These are phyloP conservation scores for Cryptococcus hybrid DNA, from an alignment of 1,284 basidiomycete genomes.

Conservation along the genomic window DNA sequence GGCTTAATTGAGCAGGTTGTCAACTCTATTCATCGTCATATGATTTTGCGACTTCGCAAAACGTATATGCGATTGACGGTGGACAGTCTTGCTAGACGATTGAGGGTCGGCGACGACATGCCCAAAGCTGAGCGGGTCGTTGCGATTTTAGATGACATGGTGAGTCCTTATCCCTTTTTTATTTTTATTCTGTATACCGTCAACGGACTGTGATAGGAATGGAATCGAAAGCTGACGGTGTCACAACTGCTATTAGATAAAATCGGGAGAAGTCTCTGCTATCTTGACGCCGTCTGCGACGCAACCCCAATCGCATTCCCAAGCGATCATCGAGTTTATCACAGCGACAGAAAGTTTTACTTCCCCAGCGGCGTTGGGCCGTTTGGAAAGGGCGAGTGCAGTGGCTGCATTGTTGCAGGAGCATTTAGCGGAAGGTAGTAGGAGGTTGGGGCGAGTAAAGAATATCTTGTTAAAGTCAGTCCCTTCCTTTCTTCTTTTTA, in stretches of 20 bases:
- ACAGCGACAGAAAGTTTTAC: slow-evolving; percentile 11
- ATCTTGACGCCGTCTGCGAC: neutral
- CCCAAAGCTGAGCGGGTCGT: slow-evolving; percentile 11
- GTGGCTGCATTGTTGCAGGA: slow-evolving; percentile 18
- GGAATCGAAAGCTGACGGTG: neutral
- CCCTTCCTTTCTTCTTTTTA: neutral
- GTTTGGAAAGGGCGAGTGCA: slow-evolving; percentile 16
- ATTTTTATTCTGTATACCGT: too few relatives aligned
- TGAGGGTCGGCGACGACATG: slow-evolving; percentile 11
- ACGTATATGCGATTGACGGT: slow-evolving; percentile 36
- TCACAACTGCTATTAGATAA: neutral
- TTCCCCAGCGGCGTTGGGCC: neutral
- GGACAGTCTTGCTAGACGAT: slow-evolving; percentile 22
- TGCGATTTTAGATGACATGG: slow-evolving; percentile 27
- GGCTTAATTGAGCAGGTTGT: slow-evolving; percentile 34
- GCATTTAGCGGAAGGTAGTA: slow-evolving; percentile 25
- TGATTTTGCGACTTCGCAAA: slow-evolving; percentile 30
- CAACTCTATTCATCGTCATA: slow-evolving; percentile 26
- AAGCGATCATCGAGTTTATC: slow-evolving; percentile 30
- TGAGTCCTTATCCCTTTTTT: slow-evolving; percentile 11
- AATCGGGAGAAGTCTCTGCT: neutral
- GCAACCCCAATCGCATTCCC: neutral
- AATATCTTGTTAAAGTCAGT: slow-evolving; percentile 38
- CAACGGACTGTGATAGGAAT: neutral
- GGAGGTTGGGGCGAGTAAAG: slow-evolving; percentile 21